Evolutionary conservation across 2,329 filamentous ascomycete species (phyloP).

Genomic region (Fusarium hostae): DNA sequence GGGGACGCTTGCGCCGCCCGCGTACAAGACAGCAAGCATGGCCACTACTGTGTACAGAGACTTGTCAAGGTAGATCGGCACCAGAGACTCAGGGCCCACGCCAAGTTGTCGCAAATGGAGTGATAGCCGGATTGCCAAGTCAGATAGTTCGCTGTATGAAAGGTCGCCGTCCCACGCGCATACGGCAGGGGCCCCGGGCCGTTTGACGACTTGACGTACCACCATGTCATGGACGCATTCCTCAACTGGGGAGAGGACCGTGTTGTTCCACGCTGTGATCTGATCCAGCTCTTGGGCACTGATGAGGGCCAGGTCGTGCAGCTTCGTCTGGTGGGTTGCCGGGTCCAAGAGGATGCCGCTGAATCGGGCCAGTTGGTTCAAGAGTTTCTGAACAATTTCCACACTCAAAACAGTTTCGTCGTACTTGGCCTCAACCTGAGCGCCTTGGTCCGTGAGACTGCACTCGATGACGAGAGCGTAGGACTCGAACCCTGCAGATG

Average conservation of each 20-base stretch:
- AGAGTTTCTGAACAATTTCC: constrained; percentile 7
- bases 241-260: constrained; percentile 31
- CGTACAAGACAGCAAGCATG: constrained; percentile 42
- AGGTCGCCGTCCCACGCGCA: constrained; percentile 47
- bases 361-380: constrained; percentile 6
- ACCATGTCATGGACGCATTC: constrained; percentile 37
- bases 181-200: constrained; percentile 34
- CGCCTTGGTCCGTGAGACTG: constrained; percentile 8
- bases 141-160: constrained; percentile 55
- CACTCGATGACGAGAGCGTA: constrained; percentile 9
- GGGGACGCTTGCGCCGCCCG: constrained; percentile 38
- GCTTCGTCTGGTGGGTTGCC: constrained; percentile 8
- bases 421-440: constrained; percentile 7
- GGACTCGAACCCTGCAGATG: constrained; percentile 9
- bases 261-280: constrained; percentile 19
- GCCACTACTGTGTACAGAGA: constrained; percentile 40
- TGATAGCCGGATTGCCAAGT: constrained; percentile 53
- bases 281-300: constrained; percentile 5
- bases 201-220: constrained; percentile 11
- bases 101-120: constrained; percentile 47
- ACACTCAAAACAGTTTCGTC: constrained; percentile 5
- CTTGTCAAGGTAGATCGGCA: constrained; percentile 43
- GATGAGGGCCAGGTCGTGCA: constrained; percentile 2
- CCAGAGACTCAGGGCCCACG: constrained; percentile 41
- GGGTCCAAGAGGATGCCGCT: constrained; percentile 7